Conservation (phyloP, 2,329 filamentous ascomycete species). For the Epichloe coenophiala region DNA sequence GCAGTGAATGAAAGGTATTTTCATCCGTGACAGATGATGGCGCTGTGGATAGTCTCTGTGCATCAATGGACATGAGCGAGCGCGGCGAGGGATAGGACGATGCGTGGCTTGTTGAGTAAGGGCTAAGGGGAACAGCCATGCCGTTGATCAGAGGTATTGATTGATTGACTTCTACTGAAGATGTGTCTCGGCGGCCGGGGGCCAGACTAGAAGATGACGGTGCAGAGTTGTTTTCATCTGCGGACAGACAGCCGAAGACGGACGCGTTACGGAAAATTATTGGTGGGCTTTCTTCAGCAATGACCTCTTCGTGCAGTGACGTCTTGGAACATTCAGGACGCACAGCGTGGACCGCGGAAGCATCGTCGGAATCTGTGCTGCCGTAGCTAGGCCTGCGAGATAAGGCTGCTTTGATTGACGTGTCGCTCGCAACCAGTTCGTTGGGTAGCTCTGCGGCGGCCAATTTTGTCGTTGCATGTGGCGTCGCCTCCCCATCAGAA, state of each 20-base stretch:
- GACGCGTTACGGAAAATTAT: constrained; percentile 27
- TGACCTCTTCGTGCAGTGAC: constrained; percentile 38
- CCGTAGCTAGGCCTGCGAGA: constrained; percentile 33
- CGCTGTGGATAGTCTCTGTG: constrained; percentile 59
- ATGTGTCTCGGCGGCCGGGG: constrained; percentile 29
- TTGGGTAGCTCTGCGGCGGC: neutral
- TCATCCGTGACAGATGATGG: constrained; percentile 63
- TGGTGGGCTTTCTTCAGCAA: constrained; percentile 31
- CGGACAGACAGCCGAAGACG: constrained; percentile 16
- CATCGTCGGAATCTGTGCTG: constrained; percentile 25
- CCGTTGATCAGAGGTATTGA: constrained; percentile 28
- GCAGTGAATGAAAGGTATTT: constrained; percentile 54
- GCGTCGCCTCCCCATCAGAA: constrained; percentile 26
- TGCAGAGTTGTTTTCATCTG: constrained; percentile 26
- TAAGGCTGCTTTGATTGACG: constrained; percentile 7
- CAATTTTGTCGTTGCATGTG: constrained; percentile 14
- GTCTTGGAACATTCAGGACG: constrained; percentile 35
- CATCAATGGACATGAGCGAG: constrained; percentile 55
- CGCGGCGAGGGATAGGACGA: constrained; percentile 54
- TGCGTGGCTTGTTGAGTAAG: constrained; percentile 49
- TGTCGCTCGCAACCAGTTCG: constrained; percentile 3
- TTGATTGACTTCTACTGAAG: constrained; percentile 36
- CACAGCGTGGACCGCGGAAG: constrained; percentile 15
- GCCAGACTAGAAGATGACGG: constrained; percentile 32
- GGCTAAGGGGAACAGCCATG: constrained; percentile 41